Evolutionary conservation across 2,329 filamentous ascomycete species (phyloP).

Genomic region (Diaporthe citriasiana): DNA sequence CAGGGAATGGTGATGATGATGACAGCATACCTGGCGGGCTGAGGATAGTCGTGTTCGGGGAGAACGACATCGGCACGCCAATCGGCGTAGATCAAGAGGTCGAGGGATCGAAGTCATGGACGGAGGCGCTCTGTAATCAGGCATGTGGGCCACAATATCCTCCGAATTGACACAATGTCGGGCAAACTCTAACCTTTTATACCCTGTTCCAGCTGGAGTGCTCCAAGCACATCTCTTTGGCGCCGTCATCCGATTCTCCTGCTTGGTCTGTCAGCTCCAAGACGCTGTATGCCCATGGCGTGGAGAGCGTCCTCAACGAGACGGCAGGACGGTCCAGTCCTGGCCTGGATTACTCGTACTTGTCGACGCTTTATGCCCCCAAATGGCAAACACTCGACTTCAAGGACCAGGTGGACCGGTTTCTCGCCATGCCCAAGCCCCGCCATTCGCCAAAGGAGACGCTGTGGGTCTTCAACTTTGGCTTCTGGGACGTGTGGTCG

Average conservation of each 20-base stretch:
- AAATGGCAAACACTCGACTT: conserved; percentile 58
- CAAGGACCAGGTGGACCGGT: conserved; percentile 58
- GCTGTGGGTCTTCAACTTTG: conserved; percentile 66
- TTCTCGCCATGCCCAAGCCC: conserved; percentile 58
- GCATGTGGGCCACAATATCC: conserved; percentile 49
- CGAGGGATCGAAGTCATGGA: conserved; percentile 56
- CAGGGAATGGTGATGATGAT: not conserved
- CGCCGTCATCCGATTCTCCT: conserved; percentile 60
- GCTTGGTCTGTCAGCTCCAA: conserved; percentile 71
- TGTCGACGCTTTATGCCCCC: conserved; percentile 59
- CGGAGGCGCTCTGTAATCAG: conserved; percentile 63
- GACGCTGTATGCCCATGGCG: conserved; percentile 63
- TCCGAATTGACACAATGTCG: too few species aligned
- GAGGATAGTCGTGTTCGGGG: conserved; percentile 67
- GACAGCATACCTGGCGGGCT: conserved; percentile 51
- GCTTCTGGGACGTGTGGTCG: conserved; percentile 69
- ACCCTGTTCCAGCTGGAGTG: conserved; percentile 58
- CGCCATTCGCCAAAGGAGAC: conserved; percentile 59
- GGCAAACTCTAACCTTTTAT: not conserved
- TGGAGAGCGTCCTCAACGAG: conserved; percentile 52
- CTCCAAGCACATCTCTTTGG: conserved; percentile 60
- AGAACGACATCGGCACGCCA: conserved; percentile 61
- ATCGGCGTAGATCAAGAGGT: conserved; percentile 42
- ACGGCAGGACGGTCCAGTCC: conserved; percentile 52
- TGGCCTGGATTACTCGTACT: conserved; percentile 60